phyloP scores from a whole-genome alignment of 306 rosid species.

The Parietaria judaica region DNA sequence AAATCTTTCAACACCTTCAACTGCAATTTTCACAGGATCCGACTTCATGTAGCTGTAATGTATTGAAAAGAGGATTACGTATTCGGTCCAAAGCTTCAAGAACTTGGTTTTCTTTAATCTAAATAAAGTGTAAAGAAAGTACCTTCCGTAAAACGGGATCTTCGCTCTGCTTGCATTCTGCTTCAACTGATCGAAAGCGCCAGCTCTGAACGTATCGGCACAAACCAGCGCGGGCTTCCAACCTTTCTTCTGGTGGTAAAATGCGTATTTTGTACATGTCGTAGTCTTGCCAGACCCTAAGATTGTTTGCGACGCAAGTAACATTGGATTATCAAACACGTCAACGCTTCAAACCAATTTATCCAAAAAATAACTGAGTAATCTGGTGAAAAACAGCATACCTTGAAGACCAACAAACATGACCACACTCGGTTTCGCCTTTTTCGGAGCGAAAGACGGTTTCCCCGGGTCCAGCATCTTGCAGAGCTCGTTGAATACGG shows the following conservation, averaged over 20 bases:
- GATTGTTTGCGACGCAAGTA: slow-evolving; percentile 7
- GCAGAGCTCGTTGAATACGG: slow-evolving; percentile 77
- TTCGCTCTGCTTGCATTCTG: slow-evolving; percentile 88
- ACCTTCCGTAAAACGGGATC: slow-evolving; percentile 96
- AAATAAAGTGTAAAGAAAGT: slow-evolving; percentile 7
- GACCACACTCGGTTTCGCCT: slow-evolving; percentile 71
- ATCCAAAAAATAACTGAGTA: too few species aligned
- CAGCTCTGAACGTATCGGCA: slow-evolving; percentile 96
- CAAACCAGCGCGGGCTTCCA: slow-evolving; percentile 98
- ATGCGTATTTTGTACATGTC: slow-evolving; percentile 82
- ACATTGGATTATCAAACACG: background rate
- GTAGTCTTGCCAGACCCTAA: slow-evolving; percentile 91
- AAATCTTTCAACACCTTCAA: slow-evolving; percentile 74
- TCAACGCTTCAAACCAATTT: too few species aligned
- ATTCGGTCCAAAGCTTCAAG: background rate
- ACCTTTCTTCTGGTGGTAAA: slow-evolving; percentile 79
- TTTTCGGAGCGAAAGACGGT: slow-evolving; percentile 72
- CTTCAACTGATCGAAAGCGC: slow-evolving; percentile 97
- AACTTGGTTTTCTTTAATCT: background rate
- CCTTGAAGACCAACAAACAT: slow-evolving; percentile 96
- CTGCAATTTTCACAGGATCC: slow-evolving; percentile 77
- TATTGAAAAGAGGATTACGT: background rate
- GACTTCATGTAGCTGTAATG: slow-evolving; percentile 62
- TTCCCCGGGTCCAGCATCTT: slow-evolving; percentile 88
- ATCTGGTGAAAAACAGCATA: slow-evolving; percentile 3